Evolutionary conservation across 108 stramenopile species (phyloP).

Genomic region (Fragilaria radians): DNA sequence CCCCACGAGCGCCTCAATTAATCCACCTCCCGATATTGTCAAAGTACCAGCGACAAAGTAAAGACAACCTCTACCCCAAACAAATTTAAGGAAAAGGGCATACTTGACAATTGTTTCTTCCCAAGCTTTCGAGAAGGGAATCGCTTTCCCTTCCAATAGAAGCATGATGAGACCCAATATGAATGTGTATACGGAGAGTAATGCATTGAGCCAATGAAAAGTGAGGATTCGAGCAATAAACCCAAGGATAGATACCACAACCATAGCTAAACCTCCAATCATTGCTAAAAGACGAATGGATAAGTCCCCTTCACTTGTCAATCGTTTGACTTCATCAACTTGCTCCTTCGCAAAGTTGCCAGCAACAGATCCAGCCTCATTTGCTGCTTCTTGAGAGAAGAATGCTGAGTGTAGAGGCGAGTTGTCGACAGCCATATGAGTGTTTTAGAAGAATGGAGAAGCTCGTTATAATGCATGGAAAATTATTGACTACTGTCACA

Average conservation of each 20-base stretch:
- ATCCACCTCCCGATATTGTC: conserved; percentile 26
- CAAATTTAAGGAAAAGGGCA: conserved; percentile 44
- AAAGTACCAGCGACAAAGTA: conserved; percentile 50
- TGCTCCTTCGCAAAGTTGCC: conserved; percentile 25
- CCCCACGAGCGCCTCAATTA: conserved; percentile 7
- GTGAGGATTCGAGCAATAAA: conserved; percentile 22
- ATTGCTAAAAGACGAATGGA: conserved; percentile 46
- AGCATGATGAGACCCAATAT: conserved; percentile 32
- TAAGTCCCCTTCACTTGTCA: conserved; percentile 32
- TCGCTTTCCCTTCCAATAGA: conserved; percentile 27
- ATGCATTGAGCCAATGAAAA: conserved; percentile 24
- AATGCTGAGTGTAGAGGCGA: no score
- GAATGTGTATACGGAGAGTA: conserved; percentile 38
- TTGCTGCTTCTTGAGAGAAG: not conserved
- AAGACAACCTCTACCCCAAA: conserved; percentile 44
- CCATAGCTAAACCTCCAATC: conserved; percentile 42
- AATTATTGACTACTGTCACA: no score
- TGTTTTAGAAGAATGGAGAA: no score
- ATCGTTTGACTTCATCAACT: conserved; percentile 16
- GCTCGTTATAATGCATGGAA: no score
- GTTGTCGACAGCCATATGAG: no score
- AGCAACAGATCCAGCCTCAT: conserved; percentile 15
- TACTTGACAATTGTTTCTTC: conserved; percentile 28
- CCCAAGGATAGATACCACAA: conserved; percentile 25
- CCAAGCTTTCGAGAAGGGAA: conserved; percentile 9